These are phyloP conservation scores for Stagonosporopsis chrysanthemi DNA, from an alignment of 2,329 filamentous ascomycete species.

Conservation along the genomic window DNA sequence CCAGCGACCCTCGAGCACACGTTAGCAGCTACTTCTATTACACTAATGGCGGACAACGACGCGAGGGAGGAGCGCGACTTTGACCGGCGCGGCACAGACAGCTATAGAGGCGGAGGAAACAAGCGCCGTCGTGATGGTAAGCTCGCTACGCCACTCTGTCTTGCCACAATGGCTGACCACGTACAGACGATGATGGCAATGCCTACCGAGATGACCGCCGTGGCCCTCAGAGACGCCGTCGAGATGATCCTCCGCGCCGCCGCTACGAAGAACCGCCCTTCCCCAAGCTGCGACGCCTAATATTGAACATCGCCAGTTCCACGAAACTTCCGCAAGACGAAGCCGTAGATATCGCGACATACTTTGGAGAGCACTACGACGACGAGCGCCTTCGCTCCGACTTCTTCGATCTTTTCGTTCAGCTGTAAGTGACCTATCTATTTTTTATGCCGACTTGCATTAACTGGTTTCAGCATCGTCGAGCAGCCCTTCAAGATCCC, in stretches of 20 bases:
- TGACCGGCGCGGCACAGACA: conserved; percentile 39
- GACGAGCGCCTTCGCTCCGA: conserved; percentile 78
- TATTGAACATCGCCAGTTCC: conserved; percentile 50
- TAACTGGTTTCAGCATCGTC: conserved; percentile 60
- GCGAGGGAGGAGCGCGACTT: conserved; percentile 38
- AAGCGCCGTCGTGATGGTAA: conserved; percentile 47
- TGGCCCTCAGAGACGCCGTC: conserved; percentile 42
- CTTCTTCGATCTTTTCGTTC: conserved; percentile 76
- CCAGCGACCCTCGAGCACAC: conserved; percentile 22
- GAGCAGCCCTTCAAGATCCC: conserved; percentile 99
- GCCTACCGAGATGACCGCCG: conserved; percentile 41
- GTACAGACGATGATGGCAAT: conserved; percentile 40
- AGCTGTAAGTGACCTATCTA: conserved; percentile 63
- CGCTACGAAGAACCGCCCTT: conserved; percentile 47
- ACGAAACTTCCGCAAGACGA: conserved; percentile 48
- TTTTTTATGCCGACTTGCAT: conserved; percentile 1
- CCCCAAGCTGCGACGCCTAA: conserved; percentile 44
- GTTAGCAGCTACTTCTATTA: conserved; percentile 20
- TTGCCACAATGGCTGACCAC: conserved; percentile 1
- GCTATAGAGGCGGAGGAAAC: conserved; percentile 35
- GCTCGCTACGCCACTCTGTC: neutral
- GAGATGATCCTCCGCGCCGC: conserved; percentile 41
- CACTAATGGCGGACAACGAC: conserved; percentile 41
- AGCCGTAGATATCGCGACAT: conserved; percentile 58
- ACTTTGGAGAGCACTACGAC: conserved; percentile 76